Base-by-base conservation (phyloP, 2,329 filamentous ascomycete species). In the Monilinia laxa region DNA sequence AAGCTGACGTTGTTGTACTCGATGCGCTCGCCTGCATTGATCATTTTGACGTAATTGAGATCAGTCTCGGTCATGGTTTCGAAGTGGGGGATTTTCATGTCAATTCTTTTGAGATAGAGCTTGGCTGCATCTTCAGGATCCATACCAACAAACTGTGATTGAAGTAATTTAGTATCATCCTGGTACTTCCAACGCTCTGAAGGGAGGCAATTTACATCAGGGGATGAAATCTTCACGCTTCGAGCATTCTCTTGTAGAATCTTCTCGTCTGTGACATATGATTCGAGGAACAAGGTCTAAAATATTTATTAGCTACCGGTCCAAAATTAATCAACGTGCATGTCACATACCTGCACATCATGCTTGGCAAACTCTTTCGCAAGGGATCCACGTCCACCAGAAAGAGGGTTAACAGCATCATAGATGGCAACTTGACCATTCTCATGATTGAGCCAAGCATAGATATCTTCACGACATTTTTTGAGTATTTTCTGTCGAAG, bases 381-480 rank as follows among this genome's bases (percentile, higher is more conserved):
- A 23, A 99, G 82, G 14, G 92, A 90, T 66, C 90, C 87, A 57
- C 95, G 87, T 20, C 93, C 93, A 67, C 85, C 87, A 25, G 92
- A 88, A 25, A 95, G 89, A 5, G 94, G 93, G 74, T 99, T 99
- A 23, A 99, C 96, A 38, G 96, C 95, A 79, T 99, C 95, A 77
- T 98, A 99, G 68, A 99, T 98, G 66, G 95, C 95, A 65, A 99
- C 94, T 76, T 99, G 95, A 16, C 95, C 95, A 73, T 98, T 98
- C 75, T 98, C 95, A 72, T 97, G 91, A 75, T 98, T 96, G 55
- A 99, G 81, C 83, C 97, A 99, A 65, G 90, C 89, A 76, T 97
- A 97, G 67, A 99, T 97, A 75, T 99, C 95, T 76, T 98, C 93
- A 68, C 95, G 88, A 73, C 95, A 99, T 77, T 96, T 96, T 80